Conservation (phyloP, 1,284 basidiomycete species). For the Ceratobasidium sp. region DNA sequence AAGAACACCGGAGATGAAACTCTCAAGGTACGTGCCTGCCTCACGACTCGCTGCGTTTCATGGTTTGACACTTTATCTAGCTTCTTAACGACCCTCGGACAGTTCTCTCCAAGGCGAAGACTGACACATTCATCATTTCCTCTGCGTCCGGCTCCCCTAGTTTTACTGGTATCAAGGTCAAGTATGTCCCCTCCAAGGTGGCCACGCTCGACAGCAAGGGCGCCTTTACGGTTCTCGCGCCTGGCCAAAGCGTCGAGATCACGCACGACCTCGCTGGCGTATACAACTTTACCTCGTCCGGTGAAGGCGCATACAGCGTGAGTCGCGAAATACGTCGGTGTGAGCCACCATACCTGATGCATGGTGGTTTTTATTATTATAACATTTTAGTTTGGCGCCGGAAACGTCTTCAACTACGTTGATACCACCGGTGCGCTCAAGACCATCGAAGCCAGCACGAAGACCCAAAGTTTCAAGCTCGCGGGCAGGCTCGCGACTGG, state of each 20-base stretch:
- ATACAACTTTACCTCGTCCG: conserved; percentile 44
- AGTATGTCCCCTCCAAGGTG: conserved; percentile 30
- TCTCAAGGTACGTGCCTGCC: not conserved
- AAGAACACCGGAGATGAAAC: conserved; percentile 29
- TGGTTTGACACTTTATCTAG: not conserved
- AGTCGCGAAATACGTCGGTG: not conserved
- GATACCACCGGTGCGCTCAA: conserved; percentile 26
- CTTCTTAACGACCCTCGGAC: conserved; percentile 31
- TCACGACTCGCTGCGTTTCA: no score
- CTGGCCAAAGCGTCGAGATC: conserved; percentile 43
- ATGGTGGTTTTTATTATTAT: not conserved
- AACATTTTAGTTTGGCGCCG: conserved; percentile 20
- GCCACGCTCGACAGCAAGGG: conserved; percentile 13
- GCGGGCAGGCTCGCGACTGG: conserved; percentile 40
- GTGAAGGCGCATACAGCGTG: conserved; percentile 32
- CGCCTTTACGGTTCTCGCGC: conserved; percentile 39
- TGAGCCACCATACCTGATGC: not conserved
- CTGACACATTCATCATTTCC: conserved; percentile 56
- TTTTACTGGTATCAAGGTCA: conserved; percentile 26
- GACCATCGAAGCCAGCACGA: conserved; percentile 31
- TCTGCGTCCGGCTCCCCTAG: conserved; percentile 23
- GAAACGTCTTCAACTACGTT: conserved; percentile 36
- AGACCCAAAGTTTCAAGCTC: conserved; percentile 31
- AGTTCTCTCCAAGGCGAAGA: conserved; percentile 52
- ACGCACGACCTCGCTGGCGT: conserved; percentile 41